Evolutionary conservation across 495 filamentous ascomycete genomes (phyloP).

Genomic region (Pyrenopolyporus hunteri): DNA sequence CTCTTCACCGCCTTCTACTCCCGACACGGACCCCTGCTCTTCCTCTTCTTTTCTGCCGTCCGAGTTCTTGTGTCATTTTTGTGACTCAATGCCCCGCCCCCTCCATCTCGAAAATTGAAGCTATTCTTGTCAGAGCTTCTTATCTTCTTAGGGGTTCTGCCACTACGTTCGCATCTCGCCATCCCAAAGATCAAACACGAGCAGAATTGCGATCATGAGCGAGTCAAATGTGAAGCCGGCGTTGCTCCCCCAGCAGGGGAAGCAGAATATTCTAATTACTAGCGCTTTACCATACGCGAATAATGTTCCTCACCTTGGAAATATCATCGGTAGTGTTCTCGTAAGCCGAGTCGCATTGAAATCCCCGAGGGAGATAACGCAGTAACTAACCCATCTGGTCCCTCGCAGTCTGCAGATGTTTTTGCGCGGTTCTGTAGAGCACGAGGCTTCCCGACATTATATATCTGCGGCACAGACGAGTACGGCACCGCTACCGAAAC

Average conservation of each 20-base stretch:
- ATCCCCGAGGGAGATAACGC: not conserved
- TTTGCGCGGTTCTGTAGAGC: conserved; percentile 71
- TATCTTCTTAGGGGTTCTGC: not conserved
- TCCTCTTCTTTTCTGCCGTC: conserved; percentile 10
- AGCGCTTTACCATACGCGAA: conserved; percentile 88
- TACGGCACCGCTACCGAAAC: conserved; percentile 51
- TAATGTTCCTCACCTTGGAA: conserved; percentile 94
- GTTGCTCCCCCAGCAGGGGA: conserved; percentile 52
- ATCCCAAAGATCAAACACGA: not conserved
- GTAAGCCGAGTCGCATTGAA: conserved; percentile 63
- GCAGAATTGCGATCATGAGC: conserved; percentile 18
- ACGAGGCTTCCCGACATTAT: conserved; percentile 67
- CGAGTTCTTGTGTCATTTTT: conserved; percentile 30
- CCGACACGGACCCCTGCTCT: not conserved
- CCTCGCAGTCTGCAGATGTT: conserved; percentile 49
- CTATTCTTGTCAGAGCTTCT: not conserved
- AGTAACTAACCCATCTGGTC: not conserved
- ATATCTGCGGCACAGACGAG: conserved; percentile 64
- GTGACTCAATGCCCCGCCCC: conserved; percentile 40
- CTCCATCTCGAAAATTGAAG: conserved; percentile 16
- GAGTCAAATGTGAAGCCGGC: conserved; percentile 19
- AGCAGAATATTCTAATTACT: conserved; percentile 63
- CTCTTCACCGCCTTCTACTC: conserved; percentile 21
- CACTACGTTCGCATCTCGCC: not conserved
- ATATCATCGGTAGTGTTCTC: conserved; percentile 89